Conservation (phyloP, 1,284 basidiomycete species). For the Mycena citricolor region DNA sequence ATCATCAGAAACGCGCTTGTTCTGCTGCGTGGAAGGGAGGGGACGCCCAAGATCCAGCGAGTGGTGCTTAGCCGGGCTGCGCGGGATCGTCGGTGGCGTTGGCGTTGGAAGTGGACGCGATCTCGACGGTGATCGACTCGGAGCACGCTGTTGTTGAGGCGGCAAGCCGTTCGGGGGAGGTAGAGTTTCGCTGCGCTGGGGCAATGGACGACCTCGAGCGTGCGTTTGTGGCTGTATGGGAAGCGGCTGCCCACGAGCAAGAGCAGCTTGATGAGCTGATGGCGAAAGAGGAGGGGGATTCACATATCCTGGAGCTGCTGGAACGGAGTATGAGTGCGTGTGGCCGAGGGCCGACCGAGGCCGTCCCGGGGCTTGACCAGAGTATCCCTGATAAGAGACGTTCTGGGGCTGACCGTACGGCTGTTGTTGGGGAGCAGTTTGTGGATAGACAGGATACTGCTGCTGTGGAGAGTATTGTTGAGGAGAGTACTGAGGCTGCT, state of each 20-base stretch:
- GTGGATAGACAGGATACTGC: slow-evolving; percentile 18
- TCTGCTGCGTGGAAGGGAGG: not conserved
- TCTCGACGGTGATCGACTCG: not conserved
- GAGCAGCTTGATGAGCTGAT: slow-evolving; percentile 8
- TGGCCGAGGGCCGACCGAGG: slow-evolving; percentile 17
- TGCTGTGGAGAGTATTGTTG: slow-evolving; percentile 12
- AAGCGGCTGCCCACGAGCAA: not conserved
- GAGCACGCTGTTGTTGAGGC: slow-evolving; percentile 13
- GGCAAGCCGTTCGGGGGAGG: slow-evolving; percentile 2
- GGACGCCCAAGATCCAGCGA: slow-evolving; percentile 21
- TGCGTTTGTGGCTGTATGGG: slow-evolving; percentile 8
- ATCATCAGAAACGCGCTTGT: not conserved
- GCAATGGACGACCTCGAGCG: slow-evolving; percentile 16
- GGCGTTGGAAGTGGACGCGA: slow-evolving; percentile 20
- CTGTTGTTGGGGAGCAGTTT: slow-evolving; percentile 6
- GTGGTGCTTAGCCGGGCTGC: slow-evolving; percentile 18
- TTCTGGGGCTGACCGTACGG: not conserved
- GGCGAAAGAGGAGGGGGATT: slow-evolving; percentile 20
- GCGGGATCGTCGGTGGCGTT: slow-evolving; percentile 8
- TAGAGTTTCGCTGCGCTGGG: slow-evolving; percentile 21
- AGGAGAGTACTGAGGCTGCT: not conserved
- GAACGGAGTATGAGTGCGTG: slow-evolving; percentile 15
- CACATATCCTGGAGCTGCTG: slow-evolving; percentile 7
- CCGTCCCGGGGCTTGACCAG: not conserved
- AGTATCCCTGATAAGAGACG: not conserved